Base-by-base conservation (phyloP, 2,329 filamentous ascomycete species). In the Akanthomyces dipterigenus region DNA sequence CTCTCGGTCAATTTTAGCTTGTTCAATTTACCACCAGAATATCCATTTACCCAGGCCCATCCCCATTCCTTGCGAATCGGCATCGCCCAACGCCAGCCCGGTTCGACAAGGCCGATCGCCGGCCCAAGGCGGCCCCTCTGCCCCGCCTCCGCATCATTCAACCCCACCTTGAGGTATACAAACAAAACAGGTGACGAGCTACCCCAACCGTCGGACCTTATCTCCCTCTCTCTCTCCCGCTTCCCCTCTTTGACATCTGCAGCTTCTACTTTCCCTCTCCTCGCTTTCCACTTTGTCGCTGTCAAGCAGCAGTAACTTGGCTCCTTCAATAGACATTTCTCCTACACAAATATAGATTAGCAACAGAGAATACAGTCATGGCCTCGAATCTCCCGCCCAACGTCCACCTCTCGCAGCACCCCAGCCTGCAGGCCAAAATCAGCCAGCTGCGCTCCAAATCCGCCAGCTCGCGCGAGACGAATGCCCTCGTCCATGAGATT, bases 401-500 rank as follows among this genome's bases (percentile, higher is more conserved):
- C 70, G 84, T 88, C 64, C 91, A 95, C 77, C 78, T 96, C 72
- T 96, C 92, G 43, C 79, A 79, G 18, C 93, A 98, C 75, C 93
- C 93, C 40, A 96, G 91, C 75, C 82, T 97, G 46, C 81, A 83
- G 68, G 91, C 89, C 67, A 98, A 98, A 80, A 86, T 98, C 69
- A 93, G 90, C 67, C 90, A 95, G 77, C 85, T 98, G 51, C 88
- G 93, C 63, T 95, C 90, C 45, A 80, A 84, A 61, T 81, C 79
- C 46, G 86, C 90, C 55, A 84, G 81, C 63, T 81, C 90, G 3
- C 83, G 87, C 63, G 90, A 96, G 61, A 92, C 91, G 67, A 92
- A 93, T 75, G 76, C 82, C 8, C 81, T 98, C 54, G 84, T 97
- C 64, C 87, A 96, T 72, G 93, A 98, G 65, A 96, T 98, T 64